Base-by-base conservation (phyloP, 129 eudicot species). In the Flaveria robusta region DNA sequence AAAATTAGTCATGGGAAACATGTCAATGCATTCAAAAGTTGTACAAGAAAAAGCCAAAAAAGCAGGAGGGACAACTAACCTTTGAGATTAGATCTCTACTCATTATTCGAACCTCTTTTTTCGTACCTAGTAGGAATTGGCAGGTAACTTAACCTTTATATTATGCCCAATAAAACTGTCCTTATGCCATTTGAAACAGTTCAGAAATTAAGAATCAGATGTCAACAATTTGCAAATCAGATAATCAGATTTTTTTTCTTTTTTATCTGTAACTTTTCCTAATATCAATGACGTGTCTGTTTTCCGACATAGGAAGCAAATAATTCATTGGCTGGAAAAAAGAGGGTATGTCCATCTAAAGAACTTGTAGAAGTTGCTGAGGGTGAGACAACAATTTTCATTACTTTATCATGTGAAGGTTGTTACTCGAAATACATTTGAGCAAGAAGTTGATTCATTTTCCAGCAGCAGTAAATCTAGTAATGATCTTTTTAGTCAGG, bases 391-490 rank as follows among this genome's bases (percentile, higher is more conserved):
- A 55, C 97, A 89, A 43, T 75, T 95, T 69, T 78, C 97, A 26
- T 71, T 81, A 72, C 87, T 95, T 11, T 95, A 95, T 85, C 99
- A 96, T 10, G 93, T 95, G 62, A 95, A 91, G 84, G 84, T 88
- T 31, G 87, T 86, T 63, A 49, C 71, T 71, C 91, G 91, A 42
- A 89, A 77, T 51, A 65, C 87, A 15, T 77, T 37, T 65, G 99
- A 95, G 74, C 96, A 89, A 83, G 99, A 95, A 82, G 94, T 95
- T 75, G 99, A 95, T 31, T 86, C 90, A 27, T 86, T 81, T 82
- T 86, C 90, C 55, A 77, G 84, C 81, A 84, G 82, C 56, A 82
- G 79, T 60, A 91, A 83, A 78, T 72, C 89, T 70, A 91, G 98
- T 85, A 82, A 75, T 64, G 15, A 23, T 68, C 37, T 59, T 34